Evolutionary conservation across 73 alveolate genomes (phyloP).

Genomic region (Durusdinium trenchii): DNA sequence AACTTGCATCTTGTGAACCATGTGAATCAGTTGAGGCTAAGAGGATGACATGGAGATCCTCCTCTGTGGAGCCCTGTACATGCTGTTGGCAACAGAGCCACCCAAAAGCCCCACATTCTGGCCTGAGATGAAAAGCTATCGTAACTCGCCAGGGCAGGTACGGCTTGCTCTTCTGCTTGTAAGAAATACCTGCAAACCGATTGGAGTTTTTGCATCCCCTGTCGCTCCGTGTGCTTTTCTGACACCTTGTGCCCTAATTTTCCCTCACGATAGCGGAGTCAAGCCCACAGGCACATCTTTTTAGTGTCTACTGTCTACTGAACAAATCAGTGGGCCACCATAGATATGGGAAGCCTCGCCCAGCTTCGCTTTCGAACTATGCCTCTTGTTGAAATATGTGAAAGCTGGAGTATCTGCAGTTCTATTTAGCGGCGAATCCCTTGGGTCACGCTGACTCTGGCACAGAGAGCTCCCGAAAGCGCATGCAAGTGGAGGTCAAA

Average conservation of each 20-base stretch:
- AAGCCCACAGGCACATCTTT: no score
- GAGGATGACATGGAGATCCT: no score
- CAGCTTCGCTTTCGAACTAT: not conserved
- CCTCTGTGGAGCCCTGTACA: no score
- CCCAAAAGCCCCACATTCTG: not conserved
- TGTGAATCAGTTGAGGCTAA: no score
- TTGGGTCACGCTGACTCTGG: constrained; percentile 81
- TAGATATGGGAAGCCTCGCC: not conserved
- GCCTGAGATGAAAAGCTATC: constrained; percentile 78
- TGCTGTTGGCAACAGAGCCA: not conserved
- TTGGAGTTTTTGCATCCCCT: not conserved
- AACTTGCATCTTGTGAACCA: no score
- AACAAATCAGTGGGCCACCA: not conserved
- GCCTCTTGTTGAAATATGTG: not conserved
- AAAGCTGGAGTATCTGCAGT: not conserved
- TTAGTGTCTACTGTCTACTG: no score
- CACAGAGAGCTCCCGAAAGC: constrained; percentile 65
- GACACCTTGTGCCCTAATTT: no score
- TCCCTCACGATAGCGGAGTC: no score
- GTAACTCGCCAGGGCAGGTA: not conserved
- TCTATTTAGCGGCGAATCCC: not conserved
- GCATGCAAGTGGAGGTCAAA: constrained; percentile 57
- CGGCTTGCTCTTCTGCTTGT: constrained; percentile 65
- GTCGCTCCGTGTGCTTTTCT: not conserved
- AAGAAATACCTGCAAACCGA: constrained; percentile 43